Base-by-base conservation (phyloP, 345 rosid species). In the Murraya paniculata region DNA sequence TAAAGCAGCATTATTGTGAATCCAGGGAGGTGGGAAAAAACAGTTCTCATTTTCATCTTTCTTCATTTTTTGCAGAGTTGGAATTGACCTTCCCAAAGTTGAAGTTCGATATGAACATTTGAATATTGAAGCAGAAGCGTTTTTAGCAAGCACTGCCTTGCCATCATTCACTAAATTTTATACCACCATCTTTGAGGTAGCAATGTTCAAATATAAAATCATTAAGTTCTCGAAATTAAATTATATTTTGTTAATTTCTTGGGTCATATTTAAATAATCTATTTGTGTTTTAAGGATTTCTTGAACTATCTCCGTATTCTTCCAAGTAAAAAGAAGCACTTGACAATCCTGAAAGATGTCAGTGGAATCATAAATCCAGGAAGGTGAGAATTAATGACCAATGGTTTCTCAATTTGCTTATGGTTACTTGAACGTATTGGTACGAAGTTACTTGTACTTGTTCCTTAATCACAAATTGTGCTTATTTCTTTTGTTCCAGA, bases 101-200 rank as follows among this genome's bases (percentile, higher is more conserved):
- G 91, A 90, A 77, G 93, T 90, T 22, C 75, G 90, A 76, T 90
- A 68, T 28, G 84, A 88, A 73, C 84, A 87, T 79, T 74, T 88
- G 13, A 86, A 82, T 55, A 39, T 86, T n/a, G n/a, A n/a, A n/a
- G n/a, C n/a, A n/a, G n/a, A n/a, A n/a, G n/a, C n/a, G n/a, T n/a
- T n/a, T n/a, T 31, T 82, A 2, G 98, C 91, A 78, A 85, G 89
- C 77, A 89, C 89, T 76, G 93, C 98, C 30, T 81, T 91, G 72
- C 95, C 97, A 2, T 61, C 94, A 22, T 64, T 92, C 9, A 8
- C 87, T 64, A 94, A 87, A 77, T 94, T 89, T 88, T 38, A 35
- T 28, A 13, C 78, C 28, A 77, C 80, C 30, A 79, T 94, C 28
- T 62, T 81, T 9, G 97, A 94, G 91, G 98, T 91, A 84, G 82